phyloP scores from a whole-genome alignment of 441 rosid genomes.

The Corymbia calophylla region DNA sequence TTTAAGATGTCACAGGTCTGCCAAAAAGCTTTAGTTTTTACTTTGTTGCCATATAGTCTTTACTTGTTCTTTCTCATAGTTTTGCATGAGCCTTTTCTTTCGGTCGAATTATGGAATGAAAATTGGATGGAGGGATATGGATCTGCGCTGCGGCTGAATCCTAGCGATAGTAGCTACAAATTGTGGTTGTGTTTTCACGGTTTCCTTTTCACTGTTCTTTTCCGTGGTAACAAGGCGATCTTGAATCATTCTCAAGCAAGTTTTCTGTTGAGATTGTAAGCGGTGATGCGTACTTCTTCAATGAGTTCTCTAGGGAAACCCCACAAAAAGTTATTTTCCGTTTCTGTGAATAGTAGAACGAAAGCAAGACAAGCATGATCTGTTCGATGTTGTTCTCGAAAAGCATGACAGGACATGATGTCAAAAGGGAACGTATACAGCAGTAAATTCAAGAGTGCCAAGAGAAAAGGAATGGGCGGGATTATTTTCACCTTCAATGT shows the following conservation, averaged over 20 bases:
- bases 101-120: background rate
- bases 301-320: background rate
- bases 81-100: background rate
- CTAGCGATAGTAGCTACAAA: background rate
- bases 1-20: background rate
- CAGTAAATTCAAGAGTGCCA: background rate
- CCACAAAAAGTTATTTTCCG: background rate
- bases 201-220: background rate
- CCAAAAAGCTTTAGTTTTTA: background rate
- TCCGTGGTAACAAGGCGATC: background rate
- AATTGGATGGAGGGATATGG: background rate
- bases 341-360: background rate
- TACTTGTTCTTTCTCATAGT: background rate
- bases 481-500: background rate
- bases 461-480: background rate
- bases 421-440: background rate
- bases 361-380: background rate
- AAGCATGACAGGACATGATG: background rate
- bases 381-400: background rate
- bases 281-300: background rate
- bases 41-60: background rate
- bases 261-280: background rate
- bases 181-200: background rate
- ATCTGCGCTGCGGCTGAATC: background rate
- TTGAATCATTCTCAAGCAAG: background rate